These are phyloP conservation scores for Coriaria nepalensis DNA, from an alignment of 306 rosid genomes.

Conservation along the genomic window DNA sequence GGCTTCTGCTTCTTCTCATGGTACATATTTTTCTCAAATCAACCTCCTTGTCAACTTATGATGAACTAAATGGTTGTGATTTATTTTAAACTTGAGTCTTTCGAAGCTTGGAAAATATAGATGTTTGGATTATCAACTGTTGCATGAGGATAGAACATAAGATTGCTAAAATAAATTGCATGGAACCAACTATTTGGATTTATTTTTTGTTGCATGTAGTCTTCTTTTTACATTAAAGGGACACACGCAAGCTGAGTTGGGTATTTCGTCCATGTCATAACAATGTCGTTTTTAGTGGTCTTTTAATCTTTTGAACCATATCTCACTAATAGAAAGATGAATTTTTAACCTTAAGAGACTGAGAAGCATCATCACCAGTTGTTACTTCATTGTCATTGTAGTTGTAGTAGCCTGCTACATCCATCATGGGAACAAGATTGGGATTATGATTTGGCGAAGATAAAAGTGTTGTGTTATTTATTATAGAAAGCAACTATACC, in stretches of 20 bases:
- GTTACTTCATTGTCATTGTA: constrained; percentile 28
- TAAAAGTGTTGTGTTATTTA: neutral
- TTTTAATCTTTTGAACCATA: constrained; percentile 18
- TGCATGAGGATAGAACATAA: neutral
- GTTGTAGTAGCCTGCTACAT: constrained; percentile 60
- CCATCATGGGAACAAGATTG: constrained; percentile 21
- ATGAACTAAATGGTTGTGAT: too few species aligned
- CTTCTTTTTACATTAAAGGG: constrained; percentile 1
- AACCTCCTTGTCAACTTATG: too few species aligned
- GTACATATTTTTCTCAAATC: too few species aligned
- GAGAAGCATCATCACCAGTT: constrained; percentile 16
- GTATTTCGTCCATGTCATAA: constrained; percentile 16
- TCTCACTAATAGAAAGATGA: constrained; percentile 16
- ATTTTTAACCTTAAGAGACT: constrained; percentile 22
- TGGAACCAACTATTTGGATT: neutral
- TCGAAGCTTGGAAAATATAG: too few species aligned
- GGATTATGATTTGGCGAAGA: constrained; percentile 21
- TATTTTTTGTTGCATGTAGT: neutral
- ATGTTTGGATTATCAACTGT: too few species aligned
- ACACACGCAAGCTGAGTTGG: constrained; percentile 23
- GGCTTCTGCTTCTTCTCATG: too few species aligned
- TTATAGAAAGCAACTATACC: constrained; percentile 31
- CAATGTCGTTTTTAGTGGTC: constrained; percentile 16
- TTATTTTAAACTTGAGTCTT: too few species aligned
- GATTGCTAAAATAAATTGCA: neutral